Evolutionary conservation across 139 green algal genomes (phyloP), one percentile per base, ranked within the genome.

Genomic region (Trebouxia sp.): DNA sequence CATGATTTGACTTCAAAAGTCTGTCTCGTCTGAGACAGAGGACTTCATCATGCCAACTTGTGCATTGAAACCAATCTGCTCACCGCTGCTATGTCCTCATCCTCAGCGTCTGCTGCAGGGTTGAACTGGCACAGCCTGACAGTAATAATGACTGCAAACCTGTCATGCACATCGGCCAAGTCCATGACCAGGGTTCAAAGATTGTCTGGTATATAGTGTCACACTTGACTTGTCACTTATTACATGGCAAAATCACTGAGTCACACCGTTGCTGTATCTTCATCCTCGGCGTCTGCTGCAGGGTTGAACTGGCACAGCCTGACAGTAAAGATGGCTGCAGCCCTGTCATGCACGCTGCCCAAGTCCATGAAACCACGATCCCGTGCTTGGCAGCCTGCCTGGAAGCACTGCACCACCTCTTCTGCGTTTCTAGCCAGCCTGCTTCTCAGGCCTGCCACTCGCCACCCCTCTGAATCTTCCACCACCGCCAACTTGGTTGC

Each of bases 261-360:
- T 74, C 80, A 26, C 56, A 93, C 87, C 85, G 91, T 43, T n/a
- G 90, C 82, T 22, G 83, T 69, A 65, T 92, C 88, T 80, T 92
- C 88, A 77, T 92, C 85, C 35, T 88, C 86, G 35, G 81, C 48
- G 32, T 78, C 77, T 17, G 80, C 85, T 22, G 90, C 84, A 43
- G 90, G 90, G 14, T 84, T 77, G 70, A 88, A 93, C 82, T 93
- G 90, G 15, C 85, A 80, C 37, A 94, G 78, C 24, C 83, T 76
- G 28, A 94, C 75, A 22, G 79, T 88, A 78, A 92, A 92, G 12
- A 94, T 58, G 47, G 82, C 79, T 24, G 87, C 74, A 22, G 83
- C 41, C 32, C 88, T 85, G 76, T 94, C 90, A 28, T 92, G 84
- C 48, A 90, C 83, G 24, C 78, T 87, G 45, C 88, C 90, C 41